A percentile compares a stretch with the other conserved stretches of the same genome.
Conservation (phyloP, 2,329 filamentous ascomycete genomes). For the Drechslerella coelobrocha region DNA sequence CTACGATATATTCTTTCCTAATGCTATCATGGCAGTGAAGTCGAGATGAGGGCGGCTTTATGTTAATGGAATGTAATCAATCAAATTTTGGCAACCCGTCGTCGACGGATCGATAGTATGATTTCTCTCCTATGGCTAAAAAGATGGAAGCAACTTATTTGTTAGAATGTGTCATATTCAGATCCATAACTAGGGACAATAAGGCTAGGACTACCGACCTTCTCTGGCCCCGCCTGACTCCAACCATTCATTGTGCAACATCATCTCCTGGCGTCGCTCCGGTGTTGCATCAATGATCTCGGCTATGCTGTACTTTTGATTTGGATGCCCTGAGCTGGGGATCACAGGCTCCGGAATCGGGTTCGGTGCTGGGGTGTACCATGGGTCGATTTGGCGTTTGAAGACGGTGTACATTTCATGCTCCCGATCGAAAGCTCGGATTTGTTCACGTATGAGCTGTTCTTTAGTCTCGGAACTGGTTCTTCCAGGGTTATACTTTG, state of each 20-base stretch:
- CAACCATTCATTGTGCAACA: conserved; percentile 13
- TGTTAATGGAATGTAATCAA: no score
- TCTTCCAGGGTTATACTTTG: not conserved
- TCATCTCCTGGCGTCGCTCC: not conserved
- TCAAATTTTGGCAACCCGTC: no score
- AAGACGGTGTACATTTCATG: not conserved
- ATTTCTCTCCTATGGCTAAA: no score
- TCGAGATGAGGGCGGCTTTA: no score
- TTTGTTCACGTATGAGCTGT: not conserved
- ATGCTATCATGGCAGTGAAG: no score
- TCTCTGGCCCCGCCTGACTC: not conserved
- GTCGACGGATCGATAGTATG: no score
- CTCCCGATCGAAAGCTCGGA: not conserved
- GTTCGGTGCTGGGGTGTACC: not conserved
- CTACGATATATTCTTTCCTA: no score
- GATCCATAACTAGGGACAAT: no score
- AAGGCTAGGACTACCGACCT: not conserved
- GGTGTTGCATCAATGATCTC: conserved; percentile 13
- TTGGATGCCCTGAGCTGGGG: not conserved
- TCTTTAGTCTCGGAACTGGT: not conserved
- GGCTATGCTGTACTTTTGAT: not conserved
- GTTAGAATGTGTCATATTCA: no score
- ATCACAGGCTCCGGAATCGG: not conserved
- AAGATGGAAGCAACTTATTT: no score
- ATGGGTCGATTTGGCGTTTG: conserved; percentile 2